phyloP scores from a whole-genome alignment of 768 basidiomycete genomes.

The Suillus occidentalis region DNA sequence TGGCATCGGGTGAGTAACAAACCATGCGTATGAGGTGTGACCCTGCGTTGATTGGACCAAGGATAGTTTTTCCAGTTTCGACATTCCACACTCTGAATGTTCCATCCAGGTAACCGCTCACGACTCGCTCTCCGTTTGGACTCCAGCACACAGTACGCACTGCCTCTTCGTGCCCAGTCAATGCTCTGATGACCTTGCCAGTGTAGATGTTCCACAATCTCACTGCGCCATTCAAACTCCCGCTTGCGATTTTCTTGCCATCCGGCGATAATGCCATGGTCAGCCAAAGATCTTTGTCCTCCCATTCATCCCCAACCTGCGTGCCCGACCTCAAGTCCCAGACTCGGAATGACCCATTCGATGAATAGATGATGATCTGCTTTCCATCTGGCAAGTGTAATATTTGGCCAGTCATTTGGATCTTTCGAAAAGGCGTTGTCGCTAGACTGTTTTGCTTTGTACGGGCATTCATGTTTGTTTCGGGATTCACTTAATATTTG shows the following conservation, averaged over 20 bases:
- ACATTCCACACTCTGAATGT: not conserved
- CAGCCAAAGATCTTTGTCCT: not conserved
- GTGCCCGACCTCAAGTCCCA: not conserved
- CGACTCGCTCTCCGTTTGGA: not conserved
- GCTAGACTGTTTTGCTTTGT: not conserved
- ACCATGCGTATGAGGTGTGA: not conserved
- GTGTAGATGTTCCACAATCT: not conserved
- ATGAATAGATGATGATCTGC: not conserved
- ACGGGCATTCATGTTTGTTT: not conserved
- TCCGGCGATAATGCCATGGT: not conserved
- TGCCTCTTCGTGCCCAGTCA: not conserved
- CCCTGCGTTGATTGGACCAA: not conserved
- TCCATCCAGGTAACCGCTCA: not conserved
- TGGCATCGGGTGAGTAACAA: not conserved
- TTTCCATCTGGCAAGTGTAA: not conserved
- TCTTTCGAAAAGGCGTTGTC: not conserved
- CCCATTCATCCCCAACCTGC: not conserved
- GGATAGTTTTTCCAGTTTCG: not conserved
- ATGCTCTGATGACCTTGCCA: not conserved
- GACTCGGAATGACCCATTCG: not conserved
- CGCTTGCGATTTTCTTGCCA: not conserved
- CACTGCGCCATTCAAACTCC: not conserved
- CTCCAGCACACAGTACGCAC: not conserved
- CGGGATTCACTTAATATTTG: not conserved
- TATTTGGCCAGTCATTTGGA: not conserved